Conservation (phyloP, 306 rosid species). For the Delonix regia region DNA sequence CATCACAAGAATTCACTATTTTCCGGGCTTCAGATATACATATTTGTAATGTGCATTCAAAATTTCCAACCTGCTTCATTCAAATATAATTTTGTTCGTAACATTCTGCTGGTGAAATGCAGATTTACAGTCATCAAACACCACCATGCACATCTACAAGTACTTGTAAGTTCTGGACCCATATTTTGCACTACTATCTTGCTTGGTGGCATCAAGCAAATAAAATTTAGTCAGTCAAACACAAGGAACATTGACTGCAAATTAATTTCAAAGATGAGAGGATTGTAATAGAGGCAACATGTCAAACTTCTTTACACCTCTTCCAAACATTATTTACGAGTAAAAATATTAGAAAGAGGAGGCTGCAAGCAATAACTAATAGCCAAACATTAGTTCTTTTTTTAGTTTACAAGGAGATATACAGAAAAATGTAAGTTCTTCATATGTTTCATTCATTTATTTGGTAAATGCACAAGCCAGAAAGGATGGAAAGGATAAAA, state of each 20-base stretch:
- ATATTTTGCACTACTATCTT: neutral
- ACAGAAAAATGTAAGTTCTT: neutral
- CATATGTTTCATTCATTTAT: neutral
- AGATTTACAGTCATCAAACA: conserved; percentile 1
- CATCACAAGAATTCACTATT: conserved; percentile 3
- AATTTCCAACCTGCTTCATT: conserved; percentile 15
- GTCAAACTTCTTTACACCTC: neutral
- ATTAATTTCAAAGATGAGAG: neutral
- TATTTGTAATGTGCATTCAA: conserved; percentile 5
- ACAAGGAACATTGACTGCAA: neutral
- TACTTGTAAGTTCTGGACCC: neutral
- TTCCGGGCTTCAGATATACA: neutral
- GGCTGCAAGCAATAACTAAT: neutral
- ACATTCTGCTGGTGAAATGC: neutral
- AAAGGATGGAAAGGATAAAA: neutral
- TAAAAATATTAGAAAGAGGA: neutral
- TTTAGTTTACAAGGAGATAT: neutral
- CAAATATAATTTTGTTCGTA: conserved; percentile 1
- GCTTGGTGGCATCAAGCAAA: conserved; percentile 16
- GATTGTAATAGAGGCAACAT: neutral
- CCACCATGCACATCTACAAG: neutral
- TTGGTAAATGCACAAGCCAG: neutral
- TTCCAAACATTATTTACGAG: neutral
- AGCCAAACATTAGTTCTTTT: neutral
- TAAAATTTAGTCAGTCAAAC: neutral